Evolutionary conservation across 768 basidiomycete species (phyloP), one percentile per base, ranked within the genome.

Genomic region (Hygrocybe punicea): DNA sequence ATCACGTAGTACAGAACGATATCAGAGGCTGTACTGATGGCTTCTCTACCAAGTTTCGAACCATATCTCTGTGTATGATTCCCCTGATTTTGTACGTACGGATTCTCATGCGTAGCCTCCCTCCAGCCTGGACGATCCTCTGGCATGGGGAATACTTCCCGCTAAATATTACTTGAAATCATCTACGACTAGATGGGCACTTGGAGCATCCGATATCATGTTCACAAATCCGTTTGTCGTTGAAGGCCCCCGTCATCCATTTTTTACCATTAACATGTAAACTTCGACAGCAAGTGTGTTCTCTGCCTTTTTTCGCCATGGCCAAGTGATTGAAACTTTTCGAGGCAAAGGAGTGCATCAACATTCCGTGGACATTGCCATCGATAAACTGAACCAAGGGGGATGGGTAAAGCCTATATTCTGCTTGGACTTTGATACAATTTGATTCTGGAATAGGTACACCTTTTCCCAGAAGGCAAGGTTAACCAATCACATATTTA

Each of bases 131-230:
- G 91, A 93, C 65, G 91, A 92, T 64, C 90, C 91, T 2, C 67
- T 94, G 46, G 78, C 79, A n/a, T 98, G 95, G 95, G 93, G 93
- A 4, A 74, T 89, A 16, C 83, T 93, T 50, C 93, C 93, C 0
- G 65, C 80, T 21, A 69, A 73, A 36, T 83, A 78, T 60, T 91
- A 86, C 67, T 72, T 86, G 21, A 73, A 72, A 51, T 71, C 87
- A 9, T 73, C 76, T 29, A 83, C 79, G 51, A 89, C 77, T n/a
- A 81, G 95, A 50, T 98, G 95, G 94, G 86, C 91, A 4, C 80
- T 97, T 21, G 95, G 95, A 35, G 93, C 93, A 9, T 87, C 89
- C 6, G 95, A 98, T 56, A 85, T 98, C 67, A 87, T 96, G 79
- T 98, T 97, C 71, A 97, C 91, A 4, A 96, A 93, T 71, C 85